Conservation (phyloP, 192 early-diverging fungal genomes). For the Entomortierella lignicola region DNA sequence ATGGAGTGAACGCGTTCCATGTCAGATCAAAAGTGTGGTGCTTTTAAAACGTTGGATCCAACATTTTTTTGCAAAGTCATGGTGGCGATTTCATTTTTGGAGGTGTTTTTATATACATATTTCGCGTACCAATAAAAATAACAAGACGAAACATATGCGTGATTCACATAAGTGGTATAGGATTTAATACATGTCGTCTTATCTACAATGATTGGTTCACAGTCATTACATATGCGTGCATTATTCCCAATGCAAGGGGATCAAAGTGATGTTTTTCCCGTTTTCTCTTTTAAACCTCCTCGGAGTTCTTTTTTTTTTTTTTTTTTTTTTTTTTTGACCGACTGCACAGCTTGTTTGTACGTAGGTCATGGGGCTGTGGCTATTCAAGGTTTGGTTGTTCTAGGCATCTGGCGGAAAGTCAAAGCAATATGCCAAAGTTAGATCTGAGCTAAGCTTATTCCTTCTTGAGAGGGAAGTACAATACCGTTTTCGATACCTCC, state of each 20-base stretch:
- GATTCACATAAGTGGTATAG: not conserved
- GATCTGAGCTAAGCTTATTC: too few relatives aligned
- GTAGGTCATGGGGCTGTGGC: not conserved
- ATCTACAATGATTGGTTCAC: not conserved
- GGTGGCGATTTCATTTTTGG: not conserved
- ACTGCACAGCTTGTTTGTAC: not conserved
- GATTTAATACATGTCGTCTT: not conserved
- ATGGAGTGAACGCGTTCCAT: slow-evolving; percentile 28
- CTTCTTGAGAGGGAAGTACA: too few relatives aligned
- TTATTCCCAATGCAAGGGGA: not conserved
- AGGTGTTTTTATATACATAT: not conserved
- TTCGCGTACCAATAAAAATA: slow-evolving; percentile 2
- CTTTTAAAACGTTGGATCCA: slow-evolving; percentile 1
- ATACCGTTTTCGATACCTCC: too few relatives aligned
- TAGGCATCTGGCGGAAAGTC: not conserved
- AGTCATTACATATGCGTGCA: not conserved
- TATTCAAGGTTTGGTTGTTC: not conserved
- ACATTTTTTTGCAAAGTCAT: not conserved
- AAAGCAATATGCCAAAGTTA: too few relatives aligned
- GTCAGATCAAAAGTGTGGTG: slow-evolving; percentile 51
- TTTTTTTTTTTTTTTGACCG: not conserved
- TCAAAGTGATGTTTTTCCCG: not conserved
- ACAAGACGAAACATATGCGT: slow-evolving; percentile 1
- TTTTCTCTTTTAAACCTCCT: not conserved
- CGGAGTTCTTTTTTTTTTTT: slow-evolving; percentile 3